Evolutionary conservation across 2,329 filamentous ascomycete genomes (phyloP), one percentile per base, ranked within the genome.

Genomic region (Myriosclerotinia scirpicola): DNA sequence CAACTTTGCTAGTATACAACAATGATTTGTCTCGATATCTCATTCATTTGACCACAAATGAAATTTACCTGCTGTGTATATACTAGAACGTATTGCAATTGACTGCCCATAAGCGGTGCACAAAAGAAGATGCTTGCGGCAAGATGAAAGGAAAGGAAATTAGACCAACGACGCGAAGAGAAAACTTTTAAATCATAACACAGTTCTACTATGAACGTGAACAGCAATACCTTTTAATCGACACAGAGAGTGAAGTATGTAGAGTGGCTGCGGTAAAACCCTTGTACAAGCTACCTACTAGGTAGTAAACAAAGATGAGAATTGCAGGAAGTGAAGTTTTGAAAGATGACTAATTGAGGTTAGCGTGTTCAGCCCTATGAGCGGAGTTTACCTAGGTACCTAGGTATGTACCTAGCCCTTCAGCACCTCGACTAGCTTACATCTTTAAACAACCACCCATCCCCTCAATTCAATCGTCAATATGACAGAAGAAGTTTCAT

Each of bases 401-500:
- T 26, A 26, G 26, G 26, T 26, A 26, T 2, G 26, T 26, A n/a
- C n/a, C n/a, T n/a, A 26, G 26, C 26, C 26, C 26, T 26, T 3
- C 26, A 26, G 48, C 11, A 22, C n/a, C 54, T 34, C 30, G 1
- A 3, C 5, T 6, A 34, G 30, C 30, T 34, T 34, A 34, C 30
- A 5, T 1, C 30, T n/a, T 42, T 17, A 42, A 42, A 26, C 38
- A 14, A 44, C 22, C 12, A 20, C 17, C 5, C 7, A 44, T 3
- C 9, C 5, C 15, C 22, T 7, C 22, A 44, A 26, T 44, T 20
- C 54, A 30, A 20, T 26, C 15, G 3, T 48, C 20, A 7, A 34
- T 42, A 71, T 69, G 64, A 52, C 53, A 44, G 54, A 70, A 64
- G 52, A 52, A 36, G 72, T 76, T 30, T 66, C 75, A 30, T 17